These are phyloP conservation scores for Durusdinium trenchii DNA, from an alignment of 73 alveolate genomes.

Conservation along the genomic window DNA sequence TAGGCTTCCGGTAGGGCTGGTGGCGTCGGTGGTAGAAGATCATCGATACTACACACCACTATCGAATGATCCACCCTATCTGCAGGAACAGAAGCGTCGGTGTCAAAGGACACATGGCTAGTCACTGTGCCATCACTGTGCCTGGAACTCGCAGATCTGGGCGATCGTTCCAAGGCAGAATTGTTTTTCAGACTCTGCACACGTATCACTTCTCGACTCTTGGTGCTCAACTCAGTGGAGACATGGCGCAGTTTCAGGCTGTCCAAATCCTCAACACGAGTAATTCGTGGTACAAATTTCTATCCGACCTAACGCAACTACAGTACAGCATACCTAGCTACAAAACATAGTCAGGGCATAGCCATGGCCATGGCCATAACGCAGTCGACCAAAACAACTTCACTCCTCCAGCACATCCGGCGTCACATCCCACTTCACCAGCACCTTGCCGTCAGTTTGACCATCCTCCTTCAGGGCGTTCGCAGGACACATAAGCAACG, in stretches of 20 bases:
- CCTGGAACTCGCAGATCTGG: neutral
- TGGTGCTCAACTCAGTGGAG: constrained; percentile 12
- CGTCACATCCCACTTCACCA: constrained; percentile 38
- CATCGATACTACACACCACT: neutral
- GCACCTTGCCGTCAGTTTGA: constrained; percentile 13
- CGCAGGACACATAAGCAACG: no score
- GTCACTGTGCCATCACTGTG: no score
- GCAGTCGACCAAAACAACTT: no score
- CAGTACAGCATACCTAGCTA: no score
- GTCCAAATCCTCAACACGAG: constrained; percentile 37
- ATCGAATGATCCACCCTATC: neutral
- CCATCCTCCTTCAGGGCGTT: constrained; percentile 33
- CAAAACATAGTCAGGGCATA: no score
- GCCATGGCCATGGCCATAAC: no score
- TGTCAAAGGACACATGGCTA: no score
- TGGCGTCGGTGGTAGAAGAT: constrained; percentile 9
- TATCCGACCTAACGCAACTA: no score
- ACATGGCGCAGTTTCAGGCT: constrained; percentile 26
- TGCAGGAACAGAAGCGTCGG: neutral
- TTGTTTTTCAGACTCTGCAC: neutral
- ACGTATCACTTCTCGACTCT: constrained; percentile 14
- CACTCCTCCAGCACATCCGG: constrained; percentile 58
- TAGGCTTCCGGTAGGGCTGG: neutral
- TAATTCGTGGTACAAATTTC: no score
- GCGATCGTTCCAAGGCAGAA: neutral